Evolutionary conservation across 495 filamentous ascomycete genomes (phyloP).

Genomic region (Penicillium fimorum): DNA sequence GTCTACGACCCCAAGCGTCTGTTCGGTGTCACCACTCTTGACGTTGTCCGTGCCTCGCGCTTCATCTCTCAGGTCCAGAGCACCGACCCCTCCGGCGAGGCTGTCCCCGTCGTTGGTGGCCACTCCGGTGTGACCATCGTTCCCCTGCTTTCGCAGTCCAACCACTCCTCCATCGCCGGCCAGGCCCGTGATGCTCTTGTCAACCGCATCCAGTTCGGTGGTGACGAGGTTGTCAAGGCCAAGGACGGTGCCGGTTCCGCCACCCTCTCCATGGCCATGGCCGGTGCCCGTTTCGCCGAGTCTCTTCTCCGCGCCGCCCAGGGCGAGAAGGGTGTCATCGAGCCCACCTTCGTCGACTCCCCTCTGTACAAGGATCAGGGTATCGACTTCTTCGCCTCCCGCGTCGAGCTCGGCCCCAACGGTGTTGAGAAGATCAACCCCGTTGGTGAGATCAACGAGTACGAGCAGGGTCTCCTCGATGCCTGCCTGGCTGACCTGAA

Average conservation of each 20-base stretch:
- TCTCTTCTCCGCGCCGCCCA: conserved; percentile 86
- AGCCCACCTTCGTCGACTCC: conserved; percentile 96
- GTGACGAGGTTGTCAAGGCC: conserved; percentile 98
- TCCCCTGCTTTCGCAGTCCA: conserved; percentile 92
- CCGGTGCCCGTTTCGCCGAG: conserved; percentile 96
- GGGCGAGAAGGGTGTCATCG: conserved; percentile 90
- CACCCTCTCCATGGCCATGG: conserved; percentile 98
- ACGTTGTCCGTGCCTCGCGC: conserved; percentile 94
- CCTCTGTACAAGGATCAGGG: conserved; percentile 97
- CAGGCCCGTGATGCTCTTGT: conserved; percentile 73
- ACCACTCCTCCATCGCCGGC: conserved; percentile 76
- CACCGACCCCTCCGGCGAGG: conserved; percentile 87
- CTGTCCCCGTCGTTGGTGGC: conserved; percentile 92
- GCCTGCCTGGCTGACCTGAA: conserved; percentile 82
- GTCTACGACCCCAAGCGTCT: conserved; percentile 99
- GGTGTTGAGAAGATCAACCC: conserved; percentile 90
- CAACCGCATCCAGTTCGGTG: conserved; percentile 97
- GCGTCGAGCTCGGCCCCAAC: conserved; percentile 91
- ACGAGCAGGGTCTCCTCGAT: conserved; percentile 88
- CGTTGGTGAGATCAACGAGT: conserved; percentile 74
- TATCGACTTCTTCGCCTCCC: conserved; percentile 91
- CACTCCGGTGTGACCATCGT: conserved; percentile 99
- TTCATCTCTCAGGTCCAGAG: conserved; percentile 92
- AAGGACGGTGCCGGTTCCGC: conserved; percentile 98
- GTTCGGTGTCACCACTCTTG: conserved; percentile 98